Percentiles rank a stretch among this genome's conserved stretches.
These are phyloP conservation scores for Passiflora organensis DNA, from an alignment of 345 rosid species.

Conservation along the genomic window DNA sequence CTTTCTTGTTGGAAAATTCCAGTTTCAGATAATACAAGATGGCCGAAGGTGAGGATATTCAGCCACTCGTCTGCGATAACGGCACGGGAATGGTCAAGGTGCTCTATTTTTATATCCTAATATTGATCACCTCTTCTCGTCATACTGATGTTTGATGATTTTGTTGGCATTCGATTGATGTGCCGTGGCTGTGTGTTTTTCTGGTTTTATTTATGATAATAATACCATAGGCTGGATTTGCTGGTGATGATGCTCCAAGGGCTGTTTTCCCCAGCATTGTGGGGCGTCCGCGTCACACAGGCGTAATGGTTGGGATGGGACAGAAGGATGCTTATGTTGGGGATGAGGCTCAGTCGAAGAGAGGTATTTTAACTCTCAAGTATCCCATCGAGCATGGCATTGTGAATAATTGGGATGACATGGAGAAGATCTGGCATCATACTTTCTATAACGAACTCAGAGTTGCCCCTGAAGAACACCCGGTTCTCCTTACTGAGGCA, in stretches of 20 bases:
- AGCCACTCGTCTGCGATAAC: slow-evolving; percentile 61
- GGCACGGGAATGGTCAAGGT: slow-evolving; percentile 73
- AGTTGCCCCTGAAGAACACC: slow-evolving; percentile 66
- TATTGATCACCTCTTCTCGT: too few species aligned
- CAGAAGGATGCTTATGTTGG: slow-evolving; percentile 60
- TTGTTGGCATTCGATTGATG: not conserved
- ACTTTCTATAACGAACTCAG: slow-evolving; percentile 57
- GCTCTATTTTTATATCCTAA: too few species aligned
- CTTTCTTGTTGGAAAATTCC: not conserved
- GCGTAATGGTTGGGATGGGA: slow-evolving; percentile 71
- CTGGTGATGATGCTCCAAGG: slow-evolving; percentile 73
- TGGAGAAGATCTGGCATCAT: slow-evolving; percentile 69
- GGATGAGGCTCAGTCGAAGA: slow-evolving; percentile 69
- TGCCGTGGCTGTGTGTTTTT: not conserved
- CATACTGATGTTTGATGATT: not conserved
- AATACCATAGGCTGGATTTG: slow-evolving; percentile 51
- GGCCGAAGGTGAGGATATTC: slow-evolving; percentile 62
- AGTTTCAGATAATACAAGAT: slow-evolving; percentile 29
- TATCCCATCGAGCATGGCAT: slow-evolving; percentile 68
- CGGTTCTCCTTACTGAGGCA: slow-evolving; percentile 61
- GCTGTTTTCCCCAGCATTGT: slow-evolving; percentile 69
- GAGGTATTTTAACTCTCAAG: slow-evolving; percentile 60
- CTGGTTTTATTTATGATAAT: not conserved
- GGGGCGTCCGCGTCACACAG: slow-evolving; percentile 64
- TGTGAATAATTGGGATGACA: slow-evolving; percentile 66